Percentiles rank a stretch among this genome's conserved stretches.
Conservation (phyloP, 73 alveolate genomes). For the Stentor coeruleus region DNA sequence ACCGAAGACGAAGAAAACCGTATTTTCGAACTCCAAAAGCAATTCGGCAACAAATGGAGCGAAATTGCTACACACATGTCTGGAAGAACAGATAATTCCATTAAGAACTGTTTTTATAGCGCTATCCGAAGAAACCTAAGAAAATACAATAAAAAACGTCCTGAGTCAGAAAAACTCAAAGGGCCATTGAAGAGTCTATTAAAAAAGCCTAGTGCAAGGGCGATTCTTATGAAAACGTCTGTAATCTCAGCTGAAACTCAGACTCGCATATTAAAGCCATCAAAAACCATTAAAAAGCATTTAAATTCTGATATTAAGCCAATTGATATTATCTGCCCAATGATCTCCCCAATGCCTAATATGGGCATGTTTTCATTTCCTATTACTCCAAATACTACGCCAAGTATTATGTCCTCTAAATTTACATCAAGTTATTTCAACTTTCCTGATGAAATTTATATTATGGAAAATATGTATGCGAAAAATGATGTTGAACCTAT, state of each 20-base stretch:
- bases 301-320: background rate
- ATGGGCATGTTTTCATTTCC: background rate
- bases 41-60: conserved; percentile 74
- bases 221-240: background rate
- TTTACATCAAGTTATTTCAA: background rate
- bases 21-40: conserved; percentile 53
- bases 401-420: background rate
- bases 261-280: background rate
- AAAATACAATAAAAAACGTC: background rate
- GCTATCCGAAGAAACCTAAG: conserved; percentile 44
- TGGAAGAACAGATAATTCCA: conserved; percentile 65
- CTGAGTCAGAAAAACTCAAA: background rate
- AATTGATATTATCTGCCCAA: background rate
- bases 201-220: background rate
- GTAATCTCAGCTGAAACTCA: background rate
- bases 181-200: background rate
- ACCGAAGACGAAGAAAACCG: conserved; percentile 67
- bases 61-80: conserved; percentile 58
- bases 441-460: background rate
- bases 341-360: background rate
- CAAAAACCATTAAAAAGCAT: background rate
- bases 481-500: background rate
- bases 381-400: background rate
- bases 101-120: conserved; percentile 67
- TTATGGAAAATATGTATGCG: background rate